Conservation (phyloP, 768 basidiomycete species). For the Auricularia cornea region DNA sequence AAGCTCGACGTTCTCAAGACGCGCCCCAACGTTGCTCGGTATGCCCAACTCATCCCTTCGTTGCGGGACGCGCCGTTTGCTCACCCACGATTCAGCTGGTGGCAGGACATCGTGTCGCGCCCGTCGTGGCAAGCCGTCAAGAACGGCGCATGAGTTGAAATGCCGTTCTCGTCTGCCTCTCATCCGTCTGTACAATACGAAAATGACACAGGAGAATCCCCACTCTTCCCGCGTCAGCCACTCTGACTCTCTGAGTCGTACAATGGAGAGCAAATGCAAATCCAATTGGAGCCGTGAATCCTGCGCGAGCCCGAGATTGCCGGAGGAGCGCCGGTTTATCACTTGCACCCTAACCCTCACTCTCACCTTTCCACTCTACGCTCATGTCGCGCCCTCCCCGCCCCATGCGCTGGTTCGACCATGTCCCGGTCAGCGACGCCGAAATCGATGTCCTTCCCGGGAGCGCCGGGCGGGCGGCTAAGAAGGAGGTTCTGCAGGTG, state of each 20-base stretch:
- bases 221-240: too few species aligned
- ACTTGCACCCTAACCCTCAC: too few species aligned
- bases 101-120: neutral
- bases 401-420: neutral
- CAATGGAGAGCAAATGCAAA: too few species aligned
- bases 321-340: too few species aligned
- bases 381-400: neutral
- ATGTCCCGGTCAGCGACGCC: neutral
- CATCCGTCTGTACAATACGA: too few species aligned
- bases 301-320: too few species aligned
- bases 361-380: too few species aligned
- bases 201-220: too few species aligned
- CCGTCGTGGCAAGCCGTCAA: neutral
- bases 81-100: neutral
- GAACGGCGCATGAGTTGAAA: neutral
- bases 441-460: neutral
- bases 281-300: too few species aligned
- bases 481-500: neutral
- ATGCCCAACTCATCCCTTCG: neutral
- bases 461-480: neutral
- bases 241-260: too few species aligned
- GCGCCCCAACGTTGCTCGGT: neutral
- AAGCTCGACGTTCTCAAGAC: neutral
- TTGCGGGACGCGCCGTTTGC: neutral
- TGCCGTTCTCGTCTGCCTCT: too few species aligned